Conservation (phyloP, 495 filamentous ascomycete species). For the Tetracladium setigerum region DNA sequence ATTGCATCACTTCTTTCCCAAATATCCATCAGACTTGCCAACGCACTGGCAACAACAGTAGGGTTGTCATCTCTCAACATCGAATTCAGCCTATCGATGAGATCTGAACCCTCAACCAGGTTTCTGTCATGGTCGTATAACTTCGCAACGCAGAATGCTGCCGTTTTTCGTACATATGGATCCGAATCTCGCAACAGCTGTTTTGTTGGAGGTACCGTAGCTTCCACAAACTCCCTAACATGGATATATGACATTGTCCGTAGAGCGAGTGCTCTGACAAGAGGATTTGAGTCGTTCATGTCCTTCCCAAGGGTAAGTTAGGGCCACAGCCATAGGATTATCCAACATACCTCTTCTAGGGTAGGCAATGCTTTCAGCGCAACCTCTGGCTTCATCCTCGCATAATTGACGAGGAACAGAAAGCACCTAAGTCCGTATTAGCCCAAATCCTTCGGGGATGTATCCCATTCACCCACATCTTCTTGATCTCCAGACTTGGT, state of each 20-base stretch:
- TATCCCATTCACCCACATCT: conserved; percentile 59
- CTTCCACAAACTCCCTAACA: conserved; percentile 91
- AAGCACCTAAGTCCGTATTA: conserved; percentile 66
- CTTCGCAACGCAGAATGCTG: conserved; percentile 94
- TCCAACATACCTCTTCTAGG: conserved; percentile 61
- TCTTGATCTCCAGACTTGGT: conserved; percentile 95
- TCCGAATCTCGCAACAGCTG: conserved; percentile 78
- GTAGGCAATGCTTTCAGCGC: conserved; percentile 89
- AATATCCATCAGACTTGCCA: conserved; percentile 92
- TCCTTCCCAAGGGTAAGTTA: conserved; percentile 49
- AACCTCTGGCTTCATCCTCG: conserved; percentile 87
- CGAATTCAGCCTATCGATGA: conserved; percentile 86
- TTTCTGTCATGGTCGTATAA: conserved; percentile 92
- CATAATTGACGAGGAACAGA: conserved; percentile 94
- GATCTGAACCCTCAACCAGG: conserved; percentile 80
- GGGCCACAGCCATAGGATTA: background rate
- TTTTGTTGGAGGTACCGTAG: conserved; percentile 78
- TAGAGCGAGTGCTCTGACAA: conserved; percentile 87
- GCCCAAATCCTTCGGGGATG: conserved; percentile 22
- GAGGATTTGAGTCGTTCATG: conserved; percentile 87
- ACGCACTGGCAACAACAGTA: conserved; percentile 89
- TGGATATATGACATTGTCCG: conserved; percentile 97
- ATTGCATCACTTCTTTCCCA: conserved; percentile 97
- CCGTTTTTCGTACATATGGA: conserved; percentile 96
- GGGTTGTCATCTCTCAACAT: conserved; percentile 95